Conservation (phyloP, 108 stramenopile genomes). For the Skeletonema marinoi region DNA sequence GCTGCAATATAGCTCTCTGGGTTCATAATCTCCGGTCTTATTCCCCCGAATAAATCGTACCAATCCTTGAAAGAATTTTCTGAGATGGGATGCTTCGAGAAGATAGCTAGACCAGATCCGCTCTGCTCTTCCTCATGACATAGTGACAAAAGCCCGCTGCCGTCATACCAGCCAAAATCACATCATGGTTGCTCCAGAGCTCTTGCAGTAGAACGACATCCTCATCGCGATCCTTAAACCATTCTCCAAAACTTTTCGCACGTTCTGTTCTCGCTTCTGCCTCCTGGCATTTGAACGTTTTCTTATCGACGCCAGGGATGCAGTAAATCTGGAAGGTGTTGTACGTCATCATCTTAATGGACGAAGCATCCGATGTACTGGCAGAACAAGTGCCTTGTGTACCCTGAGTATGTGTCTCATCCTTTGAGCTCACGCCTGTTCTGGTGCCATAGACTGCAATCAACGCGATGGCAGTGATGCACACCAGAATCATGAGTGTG, state of each 20-base stretch:
- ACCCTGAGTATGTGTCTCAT: conserved; percentile 6
- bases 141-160: conserved; percentile 19
- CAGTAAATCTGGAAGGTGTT: not conserved
- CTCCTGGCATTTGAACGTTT: not conserved
- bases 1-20: not conserved
- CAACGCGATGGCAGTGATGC: not conserved
- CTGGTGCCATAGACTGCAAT: not conserved
- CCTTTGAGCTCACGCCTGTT: not conserved
- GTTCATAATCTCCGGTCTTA: not conserved
- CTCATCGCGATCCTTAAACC: conserved; percentile 7
- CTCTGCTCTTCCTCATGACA: not conserved
- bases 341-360: not conserved
- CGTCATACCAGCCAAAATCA: conserved; percentile 9
- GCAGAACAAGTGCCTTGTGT: conserved; percentile 13
- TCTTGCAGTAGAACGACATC: conserved; percentile 20
- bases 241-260: not conserved
- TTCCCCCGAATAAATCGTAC: not conserved
- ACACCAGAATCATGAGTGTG: not conserved
- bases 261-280: conserved; percentile 1
- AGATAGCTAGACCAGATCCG: not conserved
- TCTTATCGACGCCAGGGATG: not conserved
- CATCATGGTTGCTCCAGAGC: conserved; percentile 13
- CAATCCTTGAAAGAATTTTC: not conserved
- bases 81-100: not conserved
- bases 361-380: not conserved